Evolutionary conservation across 768 basidiomycete species (phyloP), one percentile per base, ranked within the genome.

Genomic region (Pleurotus sapidus): DNA sequence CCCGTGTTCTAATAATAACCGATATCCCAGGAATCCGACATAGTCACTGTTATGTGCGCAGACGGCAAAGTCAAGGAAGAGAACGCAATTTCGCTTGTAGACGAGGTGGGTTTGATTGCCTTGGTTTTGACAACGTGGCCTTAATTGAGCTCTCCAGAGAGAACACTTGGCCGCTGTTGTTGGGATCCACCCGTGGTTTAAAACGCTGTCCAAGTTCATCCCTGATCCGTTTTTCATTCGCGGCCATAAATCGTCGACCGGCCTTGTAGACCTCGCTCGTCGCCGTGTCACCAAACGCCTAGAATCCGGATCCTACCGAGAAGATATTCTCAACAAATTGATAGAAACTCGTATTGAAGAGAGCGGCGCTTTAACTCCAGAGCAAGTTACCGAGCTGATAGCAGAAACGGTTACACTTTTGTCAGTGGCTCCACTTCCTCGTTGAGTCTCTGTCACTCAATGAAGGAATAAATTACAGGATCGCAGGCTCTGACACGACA

Each of bases 401-500:
- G 64, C 70, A 15, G 70, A 72, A 50, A 60, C 63, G 12, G 64
- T 70, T 2, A 67, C 67, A 3, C 61, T 70, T 45, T 61, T 70
- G 69, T 70, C 46, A 23, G 70, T 63, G 39, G 6, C 3, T 34
- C 30, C 30, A 34, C 8, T 34, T 43, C 17, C 39, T 17, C 20
- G 17, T 6, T 27, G 20, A 12, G 14, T 50, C 45, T 27, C 53
- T 24, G 12, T 23, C 4, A 6, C 38, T 27, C 14, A 47, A 11
- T 27, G 7, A 23, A n/a, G 37, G 46, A 3, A 49, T 37, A 38
- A 54, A 4, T 11, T 40, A 23, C 48, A 73, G 72, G 8, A 71
- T 70, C 56, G 72, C 72, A 6, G 72, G 72, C 1, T 70, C 70
- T 14, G 71, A 73, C 58, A 71, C 71, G 7, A 70, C 70, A 12